Percentiles rank a stretch among this genome's conserved stretches.
phyloP scores from a whole-genome alignment of 805 yeast genomes.

The Ogataea siamensis region DNA sequence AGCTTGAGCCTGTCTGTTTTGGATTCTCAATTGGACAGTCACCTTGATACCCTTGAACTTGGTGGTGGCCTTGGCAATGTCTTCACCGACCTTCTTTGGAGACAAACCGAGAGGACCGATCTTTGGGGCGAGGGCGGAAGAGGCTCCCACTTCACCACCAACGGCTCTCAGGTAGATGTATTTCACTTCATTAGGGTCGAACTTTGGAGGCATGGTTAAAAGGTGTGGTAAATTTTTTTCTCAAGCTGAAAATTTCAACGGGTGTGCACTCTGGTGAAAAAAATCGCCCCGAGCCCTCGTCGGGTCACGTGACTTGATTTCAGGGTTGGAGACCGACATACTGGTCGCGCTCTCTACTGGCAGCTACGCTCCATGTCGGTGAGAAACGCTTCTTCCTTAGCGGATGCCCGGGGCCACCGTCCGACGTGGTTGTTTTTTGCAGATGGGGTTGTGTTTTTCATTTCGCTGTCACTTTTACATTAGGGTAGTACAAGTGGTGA shows the following conservation, averaged over 20 bases:
- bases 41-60: conserved; percentile 99
- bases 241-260: conserved; percentile 8
- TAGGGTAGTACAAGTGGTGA: conserved; percentile 49
- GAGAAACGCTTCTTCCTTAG: conserved; percentile 54
- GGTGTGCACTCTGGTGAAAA: no score
- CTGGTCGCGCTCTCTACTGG: background rate
- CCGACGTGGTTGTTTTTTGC: conserved; percentile 29
- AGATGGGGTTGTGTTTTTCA: background rate
- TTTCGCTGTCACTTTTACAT: conserved; percentile 24
- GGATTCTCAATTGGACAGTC: conserved; percentile 97
- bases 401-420: conserved; percentile 58
- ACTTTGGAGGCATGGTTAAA: conserved; percentile 88
- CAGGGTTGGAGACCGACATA: conserved; percentile 6
- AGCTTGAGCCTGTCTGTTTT: conserved; percentile 99
- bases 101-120: conserved; percentile 99
- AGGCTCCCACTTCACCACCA: conserved; percentile 99
- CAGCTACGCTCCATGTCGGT: conserved; percentile 40
- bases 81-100: conserved; percentile 99
- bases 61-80: conserved; percentile 99
- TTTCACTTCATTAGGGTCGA: conserved; percentile 98
- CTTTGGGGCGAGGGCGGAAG: conserved; percentile 99
- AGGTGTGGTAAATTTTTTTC: conserved; percentile 12
- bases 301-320: conserved; percentile 12
- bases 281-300: background rate
- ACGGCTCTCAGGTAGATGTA: conserved; percentile 99